Evolutionary conservation across 371 early-diverging fungal genomes (phyloP).

Genomic region (Mucor racemosus): DNA sequence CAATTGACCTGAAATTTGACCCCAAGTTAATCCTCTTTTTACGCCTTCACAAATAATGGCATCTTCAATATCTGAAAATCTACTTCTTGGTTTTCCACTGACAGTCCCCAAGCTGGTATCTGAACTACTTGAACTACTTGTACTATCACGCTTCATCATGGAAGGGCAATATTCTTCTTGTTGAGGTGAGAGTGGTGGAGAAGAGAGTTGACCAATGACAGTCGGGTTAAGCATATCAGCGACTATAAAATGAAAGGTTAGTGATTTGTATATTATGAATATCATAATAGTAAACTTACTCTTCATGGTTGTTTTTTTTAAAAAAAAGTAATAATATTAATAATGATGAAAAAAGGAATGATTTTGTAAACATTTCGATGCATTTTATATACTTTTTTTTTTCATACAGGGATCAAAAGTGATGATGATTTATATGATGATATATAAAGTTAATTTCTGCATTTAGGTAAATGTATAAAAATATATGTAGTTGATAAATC

Average conservation of each 20-base stretch:
- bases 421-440: neutral
- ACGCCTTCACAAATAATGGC: constrained; percentile 56
- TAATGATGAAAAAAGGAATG: neutral
- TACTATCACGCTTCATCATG: constrained; percentile 11
- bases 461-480: constrained; percentile 14
- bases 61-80: constrained; percentile 54
- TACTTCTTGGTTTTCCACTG: constrained; percentile 52
- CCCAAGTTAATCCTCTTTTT: constrained; percentile 54
- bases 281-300: constrained; percentile 25
- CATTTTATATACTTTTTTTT: constrained; percentile 5
- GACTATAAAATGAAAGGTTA: constrained; percentile 22
- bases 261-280: neutral
- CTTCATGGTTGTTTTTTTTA: constrained; percentile 28
- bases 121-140: constrained; percentile 4
- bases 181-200: constrained; percentile 48
- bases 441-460: constrained; percentile 11
- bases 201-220: constrained; percentile 30
- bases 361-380: neutral
- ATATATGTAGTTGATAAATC: constrained; percentile 12
- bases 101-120: constrained; percentile 8
- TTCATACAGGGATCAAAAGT: constrained; percentile 2
- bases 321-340: neutral
- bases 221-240: constrained; percentile 53
- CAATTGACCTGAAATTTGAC: constrained; percentile 54
- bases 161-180: constrained; percentile 10